A percentile compares a stretch with the other conserved stretches of the same genome.
Conservation (phyloP, 2,329 filamentous ascomycete genomes). For the Byssothecium circinans region DNA sequence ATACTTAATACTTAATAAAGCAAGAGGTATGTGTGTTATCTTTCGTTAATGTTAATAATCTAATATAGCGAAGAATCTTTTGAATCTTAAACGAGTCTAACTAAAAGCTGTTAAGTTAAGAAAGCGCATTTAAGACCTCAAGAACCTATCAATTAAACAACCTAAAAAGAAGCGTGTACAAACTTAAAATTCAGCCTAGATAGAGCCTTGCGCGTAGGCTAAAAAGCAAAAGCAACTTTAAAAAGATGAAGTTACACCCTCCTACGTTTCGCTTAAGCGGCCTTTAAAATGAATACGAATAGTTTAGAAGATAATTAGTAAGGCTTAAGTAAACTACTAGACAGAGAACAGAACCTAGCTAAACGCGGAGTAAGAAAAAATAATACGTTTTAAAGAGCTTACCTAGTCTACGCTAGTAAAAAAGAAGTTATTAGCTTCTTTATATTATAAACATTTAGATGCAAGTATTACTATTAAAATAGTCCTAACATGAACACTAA, state of each 20-base stretch:
- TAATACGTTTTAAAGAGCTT: conserved; percentile 17
- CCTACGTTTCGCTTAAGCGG: conserved; percentile 7
- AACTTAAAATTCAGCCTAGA: too few species aligned
- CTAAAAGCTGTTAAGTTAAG: too few species aligned
- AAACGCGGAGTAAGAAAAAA: conserved; percentile 19
- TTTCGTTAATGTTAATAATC: too few species aligned
- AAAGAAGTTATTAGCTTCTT: conserved; percentile 12
- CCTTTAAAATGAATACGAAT: conserved; percentile 12
- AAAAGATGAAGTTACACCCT: conserved; percentile 11
- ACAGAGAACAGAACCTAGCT: conserved; percentile 16
- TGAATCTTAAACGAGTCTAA: too few species aligned
- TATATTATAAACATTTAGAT: conserved; percentile 16
- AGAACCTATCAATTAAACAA: too few species aligned
- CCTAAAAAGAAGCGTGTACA: too few species aligned
- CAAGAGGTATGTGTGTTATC: too few species aligned
- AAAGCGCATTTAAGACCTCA: too few species aligned
- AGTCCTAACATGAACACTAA: conserved; percentile 15
- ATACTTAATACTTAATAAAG: too few species aligned
- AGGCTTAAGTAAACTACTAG: conserved; percentile 15
- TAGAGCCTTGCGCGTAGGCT: too few species aligned
- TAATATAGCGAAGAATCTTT: too few species aligned
- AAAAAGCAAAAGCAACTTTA: conserved; percentile 13
- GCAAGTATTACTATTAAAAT: conserved; percentile 15
- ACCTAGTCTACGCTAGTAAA: conserved; percentile 11
- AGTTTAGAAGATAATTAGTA: conserved; percentile 10